A percentile compares a stretch with the other conserved stretches of the same genome.
phyloP scores from a whole-genome alignment of 2,329 filamentous ascomycete genomes.

The Fusarium liriodendri region DNA sequence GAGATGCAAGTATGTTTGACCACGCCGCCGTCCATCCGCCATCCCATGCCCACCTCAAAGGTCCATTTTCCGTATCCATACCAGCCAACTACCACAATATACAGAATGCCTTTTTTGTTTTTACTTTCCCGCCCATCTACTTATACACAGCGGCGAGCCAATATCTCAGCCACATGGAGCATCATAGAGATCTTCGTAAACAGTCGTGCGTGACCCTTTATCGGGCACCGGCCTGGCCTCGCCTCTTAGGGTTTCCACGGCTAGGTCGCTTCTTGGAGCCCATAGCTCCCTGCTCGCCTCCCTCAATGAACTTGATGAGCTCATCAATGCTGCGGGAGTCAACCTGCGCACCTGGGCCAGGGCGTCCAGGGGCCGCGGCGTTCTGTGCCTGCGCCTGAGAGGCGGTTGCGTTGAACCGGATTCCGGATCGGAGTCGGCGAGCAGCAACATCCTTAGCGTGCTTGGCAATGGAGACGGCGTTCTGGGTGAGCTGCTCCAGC shows the following conservation, averaged over 20 bases:
- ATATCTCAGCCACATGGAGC: constrained; percentile 24
- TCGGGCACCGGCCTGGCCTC: constrained; percentile 50
- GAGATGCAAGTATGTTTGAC: constrained; percentile 40
- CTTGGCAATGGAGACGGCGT: constrained; percentile 93
- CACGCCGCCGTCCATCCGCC: constrained; percentile 22
- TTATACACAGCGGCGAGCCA: constrained; percentile 36
- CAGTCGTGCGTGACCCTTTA: constrained; percentile 19
- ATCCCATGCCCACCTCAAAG: constrained; percentile 30
- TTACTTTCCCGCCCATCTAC: constrained; percentile 29
- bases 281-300: constrained; percentile 66
- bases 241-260: constrained; percentile 67
- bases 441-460: constrained; percentile 89
- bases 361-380: constrained; percentile 49
- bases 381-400: constrained; percentile 42
- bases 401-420: constrained; percentile 68
- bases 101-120: constrained; percentile 27
- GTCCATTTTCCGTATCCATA: constrained; percentile 13
- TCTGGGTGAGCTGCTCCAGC: constrained; percentile 96
- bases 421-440: constrained; percentile 75
- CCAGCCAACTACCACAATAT: constrained; percentile 26
- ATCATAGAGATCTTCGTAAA: constrained; percentile 28
- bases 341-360: constrained; percentile 53
- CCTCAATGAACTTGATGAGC: constrained; percentile 93
- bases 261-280: constrained; percentile 67
- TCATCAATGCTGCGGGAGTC: constrained; percentile 92